Percentiles rank a stretch among this genome's conserved stretches.
These are phyloP conservation scores for Choanephora cucurbitarum DNA, from an alignment of 371 early-diverging fungal species.

Conservation along the genomic window DNA sequence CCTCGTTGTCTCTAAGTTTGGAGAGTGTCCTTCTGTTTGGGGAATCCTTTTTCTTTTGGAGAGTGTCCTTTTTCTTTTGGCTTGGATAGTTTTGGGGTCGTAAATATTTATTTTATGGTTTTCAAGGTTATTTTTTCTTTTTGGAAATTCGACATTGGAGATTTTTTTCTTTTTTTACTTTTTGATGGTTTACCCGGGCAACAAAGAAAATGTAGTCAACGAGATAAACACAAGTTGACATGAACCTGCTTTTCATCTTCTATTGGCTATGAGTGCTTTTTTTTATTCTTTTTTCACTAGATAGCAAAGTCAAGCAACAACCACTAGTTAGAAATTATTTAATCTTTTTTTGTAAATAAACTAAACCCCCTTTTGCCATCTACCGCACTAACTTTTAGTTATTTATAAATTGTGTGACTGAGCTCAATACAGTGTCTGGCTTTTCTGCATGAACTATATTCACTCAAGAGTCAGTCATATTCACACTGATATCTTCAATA, in stretches of 20 bases:
- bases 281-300: background rate
- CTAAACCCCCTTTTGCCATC: background rate
- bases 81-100: no score
- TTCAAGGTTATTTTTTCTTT: no score
- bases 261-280: no score
- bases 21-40: no score
- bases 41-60: no score
- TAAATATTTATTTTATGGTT: no score
- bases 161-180: background rate
- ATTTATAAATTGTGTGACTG: slow-evolving; percentile 52
- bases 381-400: slow-evolving; percentile 1
- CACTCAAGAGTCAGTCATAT: background rate
- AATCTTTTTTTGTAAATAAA: background rate
- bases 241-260: background rate
- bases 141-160: no score
- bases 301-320: no score
- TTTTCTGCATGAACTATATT: slow-evolving; percentile 80
- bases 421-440: slow-evolving; percentile 61
- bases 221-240: background rate
- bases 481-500: background rate
- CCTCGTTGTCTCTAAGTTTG: no score
- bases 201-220: background rate
- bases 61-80: no score
- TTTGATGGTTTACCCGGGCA: background rate
- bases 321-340: background rate